Evolutionary conservation across 768 basidiomycete genomes (phyloP).

Genomic region (Tricholoma sp.): DNA sequence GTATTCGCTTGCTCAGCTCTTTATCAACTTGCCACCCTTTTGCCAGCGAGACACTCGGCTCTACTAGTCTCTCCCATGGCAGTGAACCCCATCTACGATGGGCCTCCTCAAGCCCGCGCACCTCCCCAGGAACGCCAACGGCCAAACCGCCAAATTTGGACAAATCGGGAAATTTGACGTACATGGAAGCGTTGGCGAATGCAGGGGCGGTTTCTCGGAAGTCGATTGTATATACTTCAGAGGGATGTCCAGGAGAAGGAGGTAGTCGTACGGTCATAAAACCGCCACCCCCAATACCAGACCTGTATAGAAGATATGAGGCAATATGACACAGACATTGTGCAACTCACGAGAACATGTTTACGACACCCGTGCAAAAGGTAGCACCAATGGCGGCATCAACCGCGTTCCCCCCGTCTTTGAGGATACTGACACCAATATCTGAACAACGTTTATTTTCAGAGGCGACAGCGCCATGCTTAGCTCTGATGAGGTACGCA

Average conservation of each 20-base stretch:
- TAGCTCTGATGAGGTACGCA: slow-evolving; percentile 49
- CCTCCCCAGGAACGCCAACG: slow-evolving; percentile 88
- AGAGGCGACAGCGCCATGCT: slow-evolving; percentile 81
- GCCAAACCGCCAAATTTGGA: slow-evolving; percentile 75
- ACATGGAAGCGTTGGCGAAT: slow-evolving; percentile 75
- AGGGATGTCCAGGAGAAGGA: slow-evolving; percentile 36
- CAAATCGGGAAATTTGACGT: slow-evolving; percentile 42
- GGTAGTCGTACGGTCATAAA: slow-evolving; percentile 83
- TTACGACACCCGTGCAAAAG: slow-evolving; percentile 77
- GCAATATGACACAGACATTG: background rate
- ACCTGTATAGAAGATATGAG: slow-evolving; percentile 31
- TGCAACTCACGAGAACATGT: slow-evolving; percentile 81
- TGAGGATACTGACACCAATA: slow-evolving; percentile 72
- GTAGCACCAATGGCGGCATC: slow-evolving; percentile 81
- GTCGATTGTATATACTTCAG: slow-evolving; percentile 71
- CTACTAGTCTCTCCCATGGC: slow-evolving; percentile 72
- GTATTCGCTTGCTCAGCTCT: slow-evolving; percentile 72
- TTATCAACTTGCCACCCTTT: slow-evolving; percentile 72
- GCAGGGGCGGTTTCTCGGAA: slow-evolving; percentile 87
- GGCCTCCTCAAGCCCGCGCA: slow-evolving; percentile 81
- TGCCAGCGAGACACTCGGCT: slow-evolving; percentile 72
- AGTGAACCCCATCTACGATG: slow-evolving; percentile 79
- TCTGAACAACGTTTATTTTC: slow-evolving; percentile 85
- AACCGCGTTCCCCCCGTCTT: slow-evolving; percentile 85
- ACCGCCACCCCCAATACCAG: slow-evolving; percentile 85